Percentiles rank a stretch among this genome's conserved stretches.
These are phyloP conservation scores for Candida qinlingensis DNA, from an alignment of 805 yeast species.

Conservation along the genomic window DNA sequence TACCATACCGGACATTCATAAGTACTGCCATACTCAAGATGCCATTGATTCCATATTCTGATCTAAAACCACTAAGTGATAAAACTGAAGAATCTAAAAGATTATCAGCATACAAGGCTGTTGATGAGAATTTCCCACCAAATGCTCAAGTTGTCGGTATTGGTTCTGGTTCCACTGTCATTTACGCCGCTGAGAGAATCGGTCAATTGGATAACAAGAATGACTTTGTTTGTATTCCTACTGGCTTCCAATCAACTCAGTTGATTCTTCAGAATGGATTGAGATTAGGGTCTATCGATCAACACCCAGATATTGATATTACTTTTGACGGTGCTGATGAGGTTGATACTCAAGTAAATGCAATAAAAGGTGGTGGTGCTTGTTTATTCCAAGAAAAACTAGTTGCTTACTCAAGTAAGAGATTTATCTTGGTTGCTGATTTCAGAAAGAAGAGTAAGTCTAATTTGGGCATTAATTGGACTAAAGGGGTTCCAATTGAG, in stretches of 20 bases:
- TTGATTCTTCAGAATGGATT: conserved; percentile 80
- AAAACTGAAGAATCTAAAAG: conserved; percentile 80
- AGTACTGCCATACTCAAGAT: conserved; percentile 6
- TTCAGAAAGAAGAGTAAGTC: conserved; percentile 71
- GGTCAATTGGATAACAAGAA: conserved; percentile 57
- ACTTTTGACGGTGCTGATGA: conserved; percentile 99
- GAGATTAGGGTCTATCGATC: conserved; percentile 74
- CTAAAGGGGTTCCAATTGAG: conserved; percentile 90
- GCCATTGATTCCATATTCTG: conserved; percentile 22
- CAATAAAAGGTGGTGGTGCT: conserved; percentile 99
- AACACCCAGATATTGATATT: conserved; percentile 75
- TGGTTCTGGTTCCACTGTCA: conserved; percentile 96
- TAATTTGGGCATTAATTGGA: conserved; percentile 75
- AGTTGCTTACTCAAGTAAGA: conserved; percentile 74
- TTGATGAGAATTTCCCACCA: conserved; percentile 75
- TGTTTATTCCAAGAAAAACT: conserved; percentile 94
- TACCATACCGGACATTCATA: neutral
- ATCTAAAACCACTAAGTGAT: conserved; percentile 27
- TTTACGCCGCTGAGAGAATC: conserved; percentile 92
- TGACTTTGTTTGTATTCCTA: conserved; percentile 77
- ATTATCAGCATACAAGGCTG: conserved; percentile 87
- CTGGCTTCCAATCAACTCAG: conserved; percentile 93
- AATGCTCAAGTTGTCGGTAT: conserved; percentile 77
- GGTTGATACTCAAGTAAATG: conserved; percentile 72
- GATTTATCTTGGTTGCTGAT: conserved; percentile 88